These are phyloP conservation scores for Capsicum baccatum DNA, from an alignment of 257 asterid genomes.

Conservation along the genomic window DNA sequence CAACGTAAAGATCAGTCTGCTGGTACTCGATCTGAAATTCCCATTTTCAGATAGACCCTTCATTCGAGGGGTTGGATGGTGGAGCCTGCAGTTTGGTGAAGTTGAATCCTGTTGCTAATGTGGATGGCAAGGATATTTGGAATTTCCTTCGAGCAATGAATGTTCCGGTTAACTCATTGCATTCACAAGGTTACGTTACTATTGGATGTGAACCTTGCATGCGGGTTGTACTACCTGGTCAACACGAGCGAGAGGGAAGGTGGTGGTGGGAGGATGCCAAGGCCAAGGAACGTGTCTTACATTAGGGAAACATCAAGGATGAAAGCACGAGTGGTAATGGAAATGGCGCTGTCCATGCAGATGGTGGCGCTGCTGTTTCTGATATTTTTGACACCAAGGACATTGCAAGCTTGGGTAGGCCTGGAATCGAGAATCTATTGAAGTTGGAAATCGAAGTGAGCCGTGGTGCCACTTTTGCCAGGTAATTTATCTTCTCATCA, in stretches of 20 bases:
- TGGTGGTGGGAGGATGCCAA: slow-evolving; percentile 99
- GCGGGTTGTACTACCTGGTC: slow-evolving; percentile 74
- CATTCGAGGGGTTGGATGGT: slow-evolving; percentile 77
- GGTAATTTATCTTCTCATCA: too few relatives aligned
- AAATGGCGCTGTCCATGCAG: slow-evolving; percentile 32
- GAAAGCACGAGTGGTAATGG: slow-evolving; percentile 33
- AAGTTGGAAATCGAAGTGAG: too few relatives aligned
- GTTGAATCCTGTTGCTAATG: slow-evolving; percentile 89
- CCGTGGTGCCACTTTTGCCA: too few relatives aligned
- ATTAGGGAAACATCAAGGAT: slow-evolving; percentile 80
- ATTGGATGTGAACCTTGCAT: slow-evolving; percentile 97
- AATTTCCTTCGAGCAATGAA: slow-evolving; percentile 68
- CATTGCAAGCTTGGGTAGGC: too few relatives aligned
- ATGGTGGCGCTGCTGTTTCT: too few relatives aligned
- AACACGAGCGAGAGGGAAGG: slow-evolving; percentile 90
- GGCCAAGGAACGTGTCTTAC: slow-evolving; percentile 91
- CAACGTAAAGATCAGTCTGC: slow-evolving; percentile 91
- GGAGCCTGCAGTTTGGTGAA: slow-evolving; percentile 82
- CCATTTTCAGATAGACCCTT: slow-evolving; percentile 77
- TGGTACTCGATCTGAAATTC: slow-evolving; percentile 79
- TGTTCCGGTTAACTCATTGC: slow-evolving; percentile 81
- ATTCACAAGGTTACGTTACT: slow-evolving; percentile 67
- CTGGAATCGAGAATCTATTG: too few relatives aligned
- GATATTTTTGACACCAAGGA: too few relatives aligned
- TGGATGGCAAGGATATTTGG: slow-evolving; percentile 69